Conservation (phyloP, 2,329 filamentous ascomycete species). For the Bisporella sp. region DNA sequence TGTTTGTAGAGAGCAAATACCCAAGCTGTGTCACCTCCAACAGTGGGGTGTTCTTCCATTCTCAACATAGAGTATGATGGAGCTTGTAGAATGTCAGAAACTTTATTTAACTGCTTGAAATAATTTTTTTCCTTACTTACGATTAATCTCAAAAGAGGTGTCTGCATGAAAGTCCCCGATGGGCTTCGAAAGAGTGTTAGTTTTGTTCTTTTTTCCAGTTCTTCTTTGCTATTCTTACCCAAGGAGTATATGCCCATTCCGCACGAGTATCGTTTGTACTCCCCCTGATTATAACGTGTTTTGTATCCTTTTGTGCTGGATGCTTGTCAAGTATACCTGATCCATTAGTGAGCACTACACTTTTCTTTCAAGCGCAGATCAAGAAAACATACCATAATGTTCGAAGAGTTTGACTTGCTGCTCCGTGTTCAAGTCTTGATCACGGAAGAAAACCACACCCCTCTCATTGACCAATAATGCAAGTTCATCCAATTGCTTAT, state of each 20-base stretch:
- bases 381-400: constrained; percentile 34
- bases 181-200: background rate
- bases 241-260: constrained; percentile 38
- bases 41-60: constrained; percentile 51
- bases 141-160: constrained; percentile 44
- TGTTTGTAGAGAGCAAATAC: background rate
- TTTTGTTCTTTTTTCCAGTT: too few relatives aligned
- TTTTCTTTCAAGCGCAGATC: background rate
- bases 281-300: constrained; percentile 13
- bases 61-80: constrained; percentile 43
- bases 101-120: too few relatives aligned
- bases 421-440: constrained; percentile 39
- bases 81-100: constrained; percentile 18
- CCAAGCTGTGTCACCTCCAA: constrained; percentile 63
- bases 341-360: background rate
- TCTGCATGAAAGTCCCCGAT: constrained; percentile 40
- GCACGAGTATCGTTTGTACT: constrained; percentile 38
- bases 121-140: constrained; percentile 14
- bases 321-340: background rate
- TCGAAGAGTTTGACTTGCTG: constrained; percentile 38
- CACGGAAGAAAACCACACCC: constrained; percentile 46
- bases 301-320: constrained; percentile 8
- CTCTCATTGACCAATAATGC: constrained; percentile 26
- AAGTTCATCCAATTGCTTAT: constrained; percentile 22
- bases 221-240: constrained; percentile 10